Conservation (phyloP, 805 yeast genomes). For the Sporopachydermia quercuum region DNA sequence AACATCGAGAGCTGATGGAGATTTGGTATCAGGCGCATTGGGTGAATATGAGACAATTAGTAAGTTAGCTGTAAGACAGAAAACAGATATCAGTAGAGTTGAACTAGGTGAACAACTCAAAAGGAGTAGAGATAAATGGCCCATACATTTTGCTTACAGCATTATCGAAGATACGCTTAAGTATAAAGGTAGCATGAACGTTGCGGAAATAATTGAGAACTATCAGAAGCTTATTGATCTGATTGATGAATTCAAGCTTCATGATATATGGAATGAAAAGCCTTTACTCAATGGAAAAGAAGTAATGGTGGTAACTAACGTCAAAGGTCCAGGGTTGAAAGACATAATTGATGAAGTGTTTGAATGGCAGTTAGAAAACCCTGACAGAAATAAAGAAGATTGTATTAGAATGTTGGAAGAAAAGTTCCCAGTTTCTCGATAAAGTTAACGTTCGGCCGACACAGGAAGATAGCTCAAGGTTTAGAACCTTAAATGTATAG, state of each 20-base stretch:
- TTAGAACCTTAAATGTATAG: too few relatives aligned
- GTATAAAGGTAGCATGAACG: too few relatives aligned
- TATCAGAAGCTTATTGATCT: slow-evolving; percentile 11
- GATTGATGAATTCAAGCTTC: slow-evolving; percentile 23
- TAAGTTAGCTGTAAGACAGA: slow-evolving; percentile 12
- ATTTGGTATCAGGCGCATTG: slow-evolving; percentile 31
- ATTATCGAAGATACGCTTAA: slow-evolving; percentile 13
- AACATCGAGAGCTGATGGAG: slow-evolving; percentile 41
- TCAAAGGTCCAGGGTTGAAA: slow-evolving; percentile 73
- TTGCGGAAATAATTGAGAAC: slow-evolving; percentile 12
- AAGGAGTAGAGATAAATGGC: slow-evolving; percentile 37
- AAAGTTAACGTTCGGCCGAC: slow-evolving; percentile 37
- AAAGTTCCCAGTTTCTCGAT: background rate
- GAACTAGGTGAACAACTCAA: slow-evolving; percentile 47
- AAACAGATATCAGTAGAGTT: slow-evolving; percentile 12
- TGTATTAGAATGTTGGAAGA: slow-evolving; percentile 20
- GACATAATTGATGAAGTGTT: slow-evolving; percentile 38
- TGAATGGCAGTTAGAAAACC: slow-evolving; percentile 69
- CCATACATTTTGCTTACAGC: slow-evolving; percentile 24
- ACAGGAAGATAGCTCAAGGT: slow-evolving; percentile 43
- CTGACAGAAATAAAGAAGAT: slow-evolving; percentile 36
- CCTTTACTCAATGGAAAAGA: slow-evolving; percentile 70
- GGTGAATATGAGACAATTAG: slow-evolving; percentile 17
- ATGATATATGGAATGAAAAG: slow-evolving; percentile 32
- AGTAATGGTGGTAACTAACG: slow-evolving; percentile 30